Percentiles rank a stretch among this genome's conserved stretches.
phyloP scores from a whole-genome alignment of 2,329 filamentous ascomycete genomes.

The Lithohypha guttulata region DNA sequence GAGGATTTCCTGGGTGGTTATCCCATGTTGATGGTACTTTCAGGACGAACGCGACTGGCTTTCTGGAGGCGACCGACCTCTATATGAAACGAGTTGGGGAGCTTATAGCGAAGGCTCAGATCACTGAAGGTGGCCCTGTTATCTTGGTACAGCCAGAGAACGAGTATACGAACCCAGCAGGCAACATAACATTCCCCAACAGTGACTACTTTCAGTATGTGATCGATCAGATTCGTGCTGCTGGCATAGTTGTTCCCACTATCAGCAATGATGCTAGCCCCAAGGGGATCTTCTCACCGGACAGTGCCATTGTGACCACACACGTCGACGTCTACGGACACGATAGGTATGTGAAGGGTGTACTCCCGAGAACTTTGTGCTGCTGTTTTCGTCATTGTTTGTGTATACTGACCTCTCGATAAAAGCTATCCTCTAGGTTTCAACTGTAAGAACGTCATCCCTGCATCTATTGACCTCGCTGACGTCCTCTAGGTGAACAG shows the following conservation, averaged over 20 bases:
- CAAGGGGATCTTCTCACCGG: slow-evolving; percentile 53
- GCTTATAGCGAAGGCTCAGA: slow-evolving; percentile 63
- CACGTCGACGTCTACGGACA: slow-evolving; percentile 57
- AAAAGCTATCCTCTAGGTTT: slow-evolving; percentile 27
- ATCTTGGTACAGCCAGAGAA: slow-evolving; percentile 72
- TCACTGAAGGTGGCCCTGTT: slow-evolving; percentile 71
- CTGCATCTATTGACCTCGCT: no score
- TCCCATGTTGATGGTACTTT: slow-evolving; percentile 55
- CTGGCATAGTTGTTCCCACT: slow-evolving; percentile 62
- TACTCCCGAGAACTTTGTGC: no score
- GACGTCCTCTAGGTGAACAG: no score
- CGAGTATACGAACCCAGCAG: slow-evolving; percentile 49
- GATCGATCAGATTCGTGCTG: slow-evolving; percentile 54
- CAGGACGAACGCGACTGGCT: slow-evolving; percentile 52
- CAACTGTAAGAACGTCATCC: no score
- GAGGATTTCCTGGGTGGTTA: slow-evolving; percentile 73
- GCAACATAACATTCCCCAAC: slow-evolving; percentile 26
- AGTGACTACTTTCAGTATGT: slow-evolving; percentile 60
- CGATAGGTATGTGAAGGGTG: no score
- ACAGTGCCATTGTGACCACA: slow-evolving; percentile 36
- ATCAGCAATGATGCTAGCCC: slow-evolving; percentile 63
- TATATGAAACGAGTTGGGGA: slow-evolving; percentile 50
- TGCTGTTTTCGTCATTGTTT: no score
- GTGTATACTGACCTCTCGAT: no score
- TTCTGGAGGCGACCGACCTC: slow-evolving; percentile 56